Percentiles rank a stretch among this genome's conserved stretches.
Conservation (phyloP, 805 yeast species). For the Zygoascus ofunaensis region DNA sequence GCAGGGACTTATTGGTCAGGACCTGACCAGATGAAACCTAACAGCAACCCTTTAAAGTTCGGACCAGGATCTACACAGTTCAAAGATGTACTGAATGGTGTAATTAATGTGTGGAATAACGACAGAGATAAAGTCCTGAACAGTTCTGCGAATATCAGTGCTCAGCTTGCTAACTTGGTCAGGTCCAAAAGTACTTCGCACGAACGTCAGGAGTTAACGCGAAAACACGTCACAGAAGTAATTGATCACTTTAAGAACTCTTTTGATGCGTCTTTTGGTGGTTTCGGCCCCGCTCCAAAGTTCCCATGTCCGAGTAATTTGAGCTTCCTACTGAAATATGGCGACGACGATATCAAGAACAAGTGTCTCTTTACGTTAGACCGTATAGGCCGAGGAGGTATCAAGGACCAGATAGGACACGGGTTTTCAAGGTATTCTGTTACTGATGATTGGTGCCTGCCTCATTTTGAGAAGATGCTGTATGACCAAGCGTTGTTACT, state of each 20-base stretch:
- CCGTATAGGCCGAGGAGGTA: conserved; percentile 29
- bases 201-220: conserved; percentile 8
- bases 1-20: conserved; percentile 35
- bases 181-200: conserved; percentile 17
- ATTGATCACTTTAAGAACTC: conserved; percentile 20
- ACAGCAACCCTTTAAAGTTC: conserved; percentile 4
- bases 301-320: conserved; percentile 28
- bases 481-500: conserved; percentile 31
- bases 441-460: conserved; percentile 33
- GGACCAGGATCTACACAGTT: conserved; percentile 17
- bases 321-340: conserved; percentile 18
- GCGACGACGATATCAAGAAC: conserved; percentile 3
- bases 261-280: conserved; percentile 26
- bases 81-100: conserved; percentile 24
- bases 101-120: conserved; percentile 25
- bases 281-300: conserved; percentile 31
- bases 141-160: conserved; percentile 21
- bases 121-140: conserved; percentile 22
- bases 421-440: conserved; percentile 32
- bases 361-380: conserved; percentile 22
- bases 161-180: conserved; percentile 19
- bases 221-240: conserved; percentile 14
- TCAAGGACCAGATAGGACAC: conserved; percentile 31
- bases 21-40: conserved; percentile 15
- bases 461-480: conserved; percentile 33